A percentile compares a stretch with the other conserved stretches of the same genome.
Evolutionary conservation across 2,329 filamentous ascomycete genomes (phyloP).

Genomic region (Raffaelea ambrosiae): DNA sequence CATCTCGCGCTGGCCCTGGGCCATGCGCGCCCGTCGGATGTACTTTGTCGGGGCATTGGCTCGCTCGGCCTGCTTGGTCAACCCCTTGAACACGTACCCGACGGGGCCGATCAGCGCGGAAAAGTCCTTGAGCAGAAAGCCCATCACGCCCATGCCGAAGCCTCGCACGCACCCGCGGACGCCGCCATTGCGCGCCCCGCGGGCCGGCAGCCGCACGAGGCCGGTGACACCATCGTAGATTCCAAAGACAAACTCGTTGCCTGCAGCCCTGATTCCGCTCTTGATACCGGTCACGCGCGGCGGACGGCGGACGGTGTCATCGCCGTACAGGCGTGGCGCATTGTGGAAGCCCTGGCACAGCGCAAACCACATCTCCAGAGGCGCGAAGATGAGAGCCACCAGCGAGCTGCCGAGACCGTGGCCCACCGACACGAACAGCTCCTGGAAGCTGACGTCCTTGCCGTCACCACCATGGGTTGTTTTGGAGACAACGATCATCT

Average conservation of each 20-base stretch:
- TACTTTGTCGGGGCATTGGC: constrained; percentile 42
- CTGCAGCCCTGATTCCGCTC: constrained; percentile 53
- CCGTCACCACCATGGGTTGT: constrained; percentile 8
- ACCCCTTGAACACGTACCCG: constrained; percentile 56
- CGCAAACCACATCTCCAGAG: constrained; percentile 52
- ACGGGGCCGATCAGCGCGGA: constrained; percentile 52
- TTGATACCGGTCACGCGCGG: constrained; percentile 56
- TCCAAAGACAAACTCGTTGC: constrained; percentile 53
- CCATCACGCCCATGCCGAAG: constrained; percentile 53
- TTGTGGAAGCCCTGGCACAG: constrained; percentile 65
- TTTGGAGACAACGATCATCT: neutral
- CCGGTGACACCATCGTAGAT: constrained; percentile 59
- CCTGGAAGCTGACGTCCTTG: constrained; percentile 16
- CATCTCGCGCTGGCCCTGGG: constrained; percentile 45
- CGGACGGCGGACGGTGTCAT: constrained; percentile 57
- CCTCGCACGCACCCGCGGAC: constrained; percentile 39
- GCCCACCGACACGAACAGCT: constrained; percentile 40
- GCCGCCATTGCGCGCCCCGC: constrained; percentile 47
- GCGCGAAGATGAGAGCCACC: constrained; percentile 43
- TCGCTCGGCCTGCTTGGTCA: constrained; percentile 51
- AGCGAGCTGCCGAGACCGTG: constrained; percentile 42
- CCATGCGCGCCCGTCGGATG: constrained; percentile 48
- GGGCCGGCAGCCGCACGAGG: constrained; percentile 49
- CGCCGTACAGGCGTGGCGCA: constrained; percentile 60
- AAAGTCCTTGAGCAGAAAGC: constrained; percentile 57